Conservation (phyloP, 768 basidiomycete genomes). For the Suillus placidus region DNA sequence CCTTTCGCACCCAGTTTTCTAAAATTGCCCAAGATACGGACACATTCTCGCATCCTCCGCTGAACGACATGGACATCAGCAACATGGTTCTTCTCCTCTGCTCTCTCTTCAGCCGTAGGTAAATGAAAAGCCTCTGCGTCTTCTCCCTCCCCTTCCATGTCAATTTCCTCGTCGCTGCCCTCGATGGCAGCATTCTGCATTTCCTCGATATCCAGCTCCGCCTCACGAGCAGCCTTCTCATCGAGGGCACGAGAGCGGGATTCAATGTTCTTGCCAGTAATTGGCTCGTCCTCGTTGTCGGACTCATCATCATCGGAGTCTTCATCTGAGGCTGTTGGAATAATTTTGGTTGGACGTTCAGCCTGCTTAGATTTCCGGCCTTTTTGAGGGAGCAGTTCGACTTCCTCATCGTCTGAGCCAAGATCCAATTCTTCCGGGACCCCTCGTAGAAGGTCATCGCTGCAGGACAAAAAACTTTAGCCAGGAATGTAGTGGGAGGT, state of each 20-base stretch:
- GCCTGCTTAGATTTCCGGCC: slow-evolving; percentile 57
- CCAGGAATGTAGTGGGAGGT: slow-evolving; percentile 12
- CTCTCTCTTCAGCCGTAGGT: slow-evolving; percentile 72
- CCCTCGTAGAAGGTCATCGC: slow-evolving; percentile 54
- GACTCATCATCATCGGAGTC: slow-evolving; percentile 40
- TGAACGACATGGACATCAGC: slow-evolving; percentile 79
- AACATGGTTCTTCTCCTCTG: slow-evolving; percentile 68
- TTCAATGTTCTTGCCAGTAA: slow-evolving; percentile 83
- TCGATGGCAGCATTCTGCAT: slow-evolving; percentile 54
- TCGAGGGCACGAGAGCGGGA: slow-evolving; percentile 79
- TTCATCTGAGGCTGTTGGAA: slow-evolving; percentile 54
- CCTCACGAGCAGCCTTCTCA: slow-evolving; percentile 64
- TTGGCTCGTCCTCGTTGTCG: slow-evolving; percentile 53
- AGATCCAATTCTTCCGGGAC: slow-evolving; percentile 64
- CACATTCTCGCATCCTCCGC: slow-evolving; percentile 76
- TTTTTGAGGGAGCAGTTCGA: slow-evolving; percentile 38
- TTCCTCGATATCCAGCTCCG: slow-evolving; percentile 69
- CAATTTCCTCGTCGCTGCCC: slow-evolving; percentile 51
- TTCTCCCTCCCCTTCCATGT: slow-evolving; percentile 41
- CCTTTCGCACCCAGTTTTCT: slow-evolving; percentile 65
- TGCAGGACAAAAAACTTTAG: slow-evolving; percentile 28
- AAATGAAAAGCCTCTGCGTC: slow-evolving; percentile 56
- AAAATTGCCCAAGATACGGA: slow-evolving; percentile 73
- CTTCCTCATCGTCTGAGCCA: slow-evolving; percentile 60
- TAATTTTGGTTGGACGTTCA: slow-evolving; percentile 49